Conservation (phyloP, 805 yeast species). For the Hanseniaspora singularis region DNA sequence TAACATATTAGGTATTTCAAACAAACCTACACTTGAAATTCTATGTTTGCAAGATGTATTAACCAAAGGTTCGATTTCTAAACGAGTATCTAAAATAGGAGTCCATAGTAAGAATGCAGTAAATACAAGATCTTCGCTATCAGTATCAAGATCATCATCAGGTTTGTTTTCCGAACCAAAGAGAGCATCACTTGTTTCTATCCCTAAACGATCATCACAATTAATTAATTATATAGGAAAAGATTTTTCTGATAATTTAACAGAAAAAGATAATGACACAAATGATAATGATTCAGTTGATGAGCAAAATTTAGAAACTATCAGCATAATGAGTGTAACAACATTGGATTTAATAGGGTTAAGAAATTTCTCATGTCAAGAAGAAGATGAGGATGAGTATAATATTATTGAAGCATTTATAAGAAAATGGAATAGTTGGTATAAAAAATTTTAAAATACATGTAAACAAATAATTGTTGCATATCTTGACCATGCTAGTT, state of each 20-base stretch:
- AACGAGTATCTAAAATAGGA: neutral
- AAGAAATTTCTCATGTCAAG: conserved; percentile 6
- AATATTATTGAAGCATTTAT: conserved; percentile 21
- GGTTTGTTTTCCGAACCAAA: neutral
- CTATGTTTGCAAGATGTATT: too few species aligned
- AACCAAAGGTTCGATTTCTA: neutral
- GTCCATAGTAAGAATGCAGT: neutral
- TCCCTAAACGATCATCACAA: neutral
- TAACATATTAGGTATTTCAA: conserved; percentile 10
- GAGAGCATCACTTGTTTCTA: neutral
- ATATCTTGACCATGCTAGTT: too few species aligned
- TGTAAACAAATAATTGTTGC: neutral
- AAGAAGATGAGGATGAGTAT: conserved; percentile 16
- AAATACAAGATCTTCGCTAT: neutral
- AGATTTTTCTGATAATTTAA: too few species aligned
- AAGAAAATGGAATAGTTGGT: conserved; percentile 28
- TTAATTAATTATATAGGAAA: too few species aligned
- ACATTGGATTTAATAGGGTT: conserved; percentile 12
- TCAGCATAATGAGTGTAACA: conserved; percentile 9
- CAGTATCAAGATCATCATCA: conserved; percentile 13
- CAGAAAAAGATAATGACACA: too few species aligned
- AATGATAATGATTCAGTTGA: conserved; percentile 19
- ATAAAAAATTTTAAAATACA: conserved; percentile 24
- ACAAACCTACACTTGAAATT: neutral
- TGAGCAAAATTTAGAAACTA: neutral